Conservation (phyloP, 306 rosid species). For the Comarum palustre region DNA sequence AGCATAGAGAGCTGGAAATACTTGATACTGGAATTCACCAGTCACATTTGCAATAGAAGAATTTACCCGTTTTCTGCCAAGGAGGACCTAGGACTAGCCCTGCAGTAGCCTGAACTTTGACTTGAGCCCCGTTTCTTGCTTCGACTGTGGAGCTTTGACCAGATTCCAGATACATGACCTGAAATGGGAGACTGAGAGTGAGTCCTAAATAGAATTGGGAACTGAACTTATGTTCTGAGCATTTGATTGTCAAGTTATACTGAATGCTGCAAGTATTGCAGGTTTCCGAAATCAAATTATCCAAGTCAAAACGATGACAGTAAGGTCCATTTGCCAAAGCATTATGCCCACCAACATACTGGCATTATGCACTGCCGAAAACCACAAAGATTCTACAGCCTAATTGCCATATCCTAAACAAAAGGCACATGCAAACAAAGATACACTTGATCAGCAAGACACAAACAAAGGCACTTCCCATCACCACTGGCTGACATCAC, state of each 20-base stretch:
- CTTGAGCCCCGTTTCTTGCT: conserved; percentile 53
- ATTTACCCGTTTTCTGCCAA: conserved; percentile 94
- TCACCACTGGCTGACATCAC: neutral
- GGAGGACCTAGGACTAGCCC: conserved; percentile 98
- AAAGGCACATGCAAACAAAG: no score
- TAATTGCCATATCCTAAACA: neutral
- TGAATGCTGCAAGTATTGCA: neutral
- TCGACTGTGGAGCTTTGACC: conserved; percentile 76
- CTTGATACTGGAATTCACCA: neutral
- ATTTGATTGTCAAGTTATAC: no score
- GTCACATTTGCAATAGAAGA: neutral
- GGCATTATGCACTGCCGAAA: neutral
- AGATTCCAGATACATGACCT: conserved; percentile 84
- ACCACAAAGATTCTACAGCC: neutral
- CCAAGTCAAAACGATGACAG: neutral
- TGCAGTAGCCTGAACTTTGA: conserved; percentile 68
- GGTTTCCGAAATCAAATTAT: conserved; percentile 1
- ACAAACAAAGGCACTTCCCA: neutral
- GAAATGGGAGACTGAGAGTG: conserved; percentile 15
- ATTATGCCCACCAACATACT: neutral
- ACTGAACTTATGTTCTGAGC: neutral
- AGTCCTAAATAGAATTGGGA: neutral
- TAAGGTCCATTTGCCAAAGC: no score
- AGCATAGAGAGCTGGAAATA: neutral
- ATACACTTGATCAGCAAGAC: neutral